Evolutionary conservation across 2,329 filamentous ascomycete genomes (phyloP).

Genomic region (Pestalotiopsis sp.): DNA sequence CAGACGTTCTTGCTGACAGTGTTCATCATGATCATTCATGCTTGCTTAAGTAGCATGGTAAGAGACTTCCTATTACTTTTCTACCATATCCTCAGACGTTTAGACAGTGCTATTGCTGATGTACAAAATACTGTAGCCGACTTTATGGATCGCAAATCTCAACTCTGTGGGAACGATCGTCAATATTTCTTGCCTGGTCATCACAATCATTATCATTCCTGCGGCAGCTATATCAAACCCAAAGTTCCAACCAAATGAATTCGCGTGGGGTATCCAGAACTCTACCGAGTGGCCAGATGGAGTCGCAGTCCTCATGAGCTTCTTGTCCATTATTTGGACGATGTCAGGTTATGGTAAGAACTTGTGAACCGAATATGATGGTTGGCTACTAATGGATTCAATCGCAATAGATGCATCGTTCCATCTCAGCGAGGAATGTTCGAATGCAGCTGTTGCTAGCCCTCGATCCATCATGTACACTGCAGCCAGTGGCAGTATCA

Average conservation of each 20-base stretch:
- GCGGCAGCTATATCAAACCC: conserved; percentile 54
- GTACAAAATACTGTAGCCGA: conserved; percentile 43
- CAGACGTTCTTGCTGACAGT: conserved; percentile 71
- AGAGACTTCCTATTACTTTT: too few species aligned
- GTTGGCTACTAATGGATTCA: background rate
- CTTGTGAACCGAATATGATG: background rate
- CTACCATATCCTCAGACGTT: too few species aligned
- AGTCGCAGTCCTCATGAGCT: conserved; percentile 71
- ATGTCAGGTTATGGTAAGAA: conserved; percentile 32
- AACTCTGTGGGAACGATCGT: conserved; percentile 72
- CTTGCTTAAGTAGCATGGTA: conserved; percentile 64
- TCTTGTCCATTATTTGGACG: conserved; percentile 43
- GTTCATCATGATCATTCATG: conserved; percentile 70
- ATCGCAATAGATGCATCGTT: conserved; percentile 62
- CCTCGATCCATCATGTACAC: conserved; percentile 75
- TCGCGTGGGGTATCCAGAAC: conserved; percentile 69
- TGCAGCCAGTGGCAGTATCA: conserved; percentile 64
- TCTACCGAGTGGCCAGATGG: conserved; percentile 70
- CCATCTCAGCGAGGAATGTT: conserved; percentile 76
- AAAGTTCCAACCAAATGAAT: conserved; percentile 43
- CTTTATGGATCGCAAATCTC: conserved; percentile 69
- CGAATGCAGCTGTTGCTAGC: conserved; percentile 70
- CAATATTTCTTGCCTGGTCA: conserved; percentile 69
- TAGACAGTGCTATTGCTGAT: too few species aligned
- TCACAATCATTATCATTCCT: conserved; percentile 71